Evolutionary conservation across 192 early-diverging fungal genomes (phyloP), one percentile per base, ranked within the genome.

Genomic region (Coemansia sp.): DNA sequence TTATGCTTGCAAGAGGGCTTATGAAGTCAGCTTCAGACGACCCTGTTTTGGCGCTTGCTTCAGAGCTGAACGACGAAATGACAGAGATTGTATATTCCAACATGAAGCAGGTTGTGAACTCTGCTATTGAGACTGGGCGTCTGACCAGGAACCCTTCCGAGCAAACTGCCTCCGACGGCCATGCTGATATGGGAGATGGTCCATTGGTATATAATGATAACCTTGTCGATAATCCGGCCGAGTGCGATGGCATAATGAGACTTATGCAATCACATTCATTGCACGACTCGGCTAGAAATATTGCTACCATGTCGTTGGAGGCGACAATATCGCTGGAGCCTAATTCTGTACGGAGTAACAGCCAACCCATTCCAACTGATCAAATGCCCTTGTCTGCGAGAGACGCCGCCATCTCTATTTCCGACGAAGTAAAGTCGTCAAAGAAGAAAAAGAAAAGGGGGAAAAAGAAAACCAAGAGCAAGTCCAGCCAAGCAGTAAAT

Each of bases 51-150:
- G 71, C 74, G 9, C 63, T 80, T 57, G 78, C 78, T 0, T 69
- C 78, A 18, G 66, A 80, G 54, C 54, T 80, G 22, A 72, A 75
- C 60, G 26, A 66, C 18, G 73, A 75, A 36, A 74, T 80, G 73
- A 56, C 64, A 32, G 55, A 65, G 43, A 75, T 80, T 36, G 63
- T 80, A 13, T 69, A 69, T 32, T 65, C 43, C 21, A 71, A 74
- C 19, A 58, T 80, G 62, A 66, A 65, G 42, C 66, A 59, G 36
- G 62, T 72, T 58, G 51, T 73, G 11, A 67, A 45, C 63, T 59
- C 62, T 41, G 63, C 62, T n/a, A 70, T 68, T 16, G 69, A 68
- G 26, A 52, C 73, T 8, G 69, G 66, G 15, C 63, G 70, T 36
- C 51, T 79, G 36, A 51, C 72, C 13, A 72, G 51, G 11, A 71